Evolutionary conservation across 768 basidiomycete species (phyloP).

Genomic region (Leccinum variicolor): DNA sequence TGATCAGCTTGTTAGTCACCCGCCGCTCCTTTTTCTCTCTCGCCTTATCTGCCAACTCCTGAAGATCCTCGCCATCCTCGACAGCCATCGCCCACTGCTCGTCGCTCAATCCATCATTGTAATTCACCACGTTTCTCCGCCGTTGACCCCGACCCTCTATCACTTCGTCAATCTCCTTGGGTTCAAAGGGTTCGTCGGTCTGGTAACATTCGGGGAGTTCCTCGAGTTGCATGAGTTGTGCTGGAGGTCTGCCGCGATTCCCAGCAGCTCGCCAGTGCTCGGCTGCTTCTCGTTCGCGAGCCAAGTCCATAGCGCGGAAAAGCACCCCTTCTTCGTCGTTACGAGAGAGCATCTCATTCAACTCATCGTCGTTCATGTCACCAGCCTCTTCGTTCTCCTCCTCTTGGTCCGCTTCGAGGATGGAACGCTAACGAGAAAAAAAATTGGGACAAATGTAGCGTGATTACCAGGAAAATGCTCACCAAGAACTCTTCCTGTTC

Average conservation of each 20-base stretch:
- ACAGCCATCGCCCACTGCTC: conserved; percentile 90
- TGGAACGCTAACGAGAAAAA: conserved; percentile 60
- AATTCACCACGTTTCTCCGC: conserved; percentile 79
- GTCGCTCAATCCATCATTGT: conserved; percentile 91
- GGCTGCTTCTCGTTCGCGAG: conserved; percentile 66
- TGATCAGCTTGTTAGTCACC: conserved; percentile 53
- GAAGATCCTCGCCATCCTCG: conserved; percentile 78
- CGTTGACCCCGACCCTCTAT: conserved; percentile 83
- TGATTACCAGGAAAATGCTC: conserved; percentile 21
- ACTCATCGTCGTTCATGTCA: conserved; percentile 91
- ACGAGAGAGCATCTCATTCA: conserved; percentile 90
- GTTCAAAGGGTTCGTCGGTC: conserved; percentile 78
- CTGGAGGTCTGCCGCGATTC: conserved; percentile 74
- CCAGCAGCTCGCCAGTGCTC: conserved; percentile 71
- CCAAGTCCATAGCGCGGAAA: conserved; percentile 80
- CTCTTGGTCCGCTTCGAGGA: conserved; percentile 86
- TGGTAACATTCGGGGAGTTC: conserved; percentile 94
- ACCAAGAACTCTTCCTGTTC: conserved; percentile 96
- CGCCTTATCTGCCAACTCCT: conserved; percentile 65
- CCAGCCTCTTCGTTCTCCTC: conserved; percentile 88
- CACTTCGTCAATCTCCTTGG: conserved; percentile 46
- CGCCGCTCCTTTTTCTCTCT: conserved; percentile 66
- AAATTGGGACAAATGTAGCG: neutral
- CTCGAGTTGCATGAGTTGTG: conserved; percentile 74
- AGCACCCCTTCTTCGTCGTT: conserved; percentile 71